phyloP scores from a whole-genome alignment of 1,139 yeast species.

The Scheffersomyces illinoinensis region DNA sequence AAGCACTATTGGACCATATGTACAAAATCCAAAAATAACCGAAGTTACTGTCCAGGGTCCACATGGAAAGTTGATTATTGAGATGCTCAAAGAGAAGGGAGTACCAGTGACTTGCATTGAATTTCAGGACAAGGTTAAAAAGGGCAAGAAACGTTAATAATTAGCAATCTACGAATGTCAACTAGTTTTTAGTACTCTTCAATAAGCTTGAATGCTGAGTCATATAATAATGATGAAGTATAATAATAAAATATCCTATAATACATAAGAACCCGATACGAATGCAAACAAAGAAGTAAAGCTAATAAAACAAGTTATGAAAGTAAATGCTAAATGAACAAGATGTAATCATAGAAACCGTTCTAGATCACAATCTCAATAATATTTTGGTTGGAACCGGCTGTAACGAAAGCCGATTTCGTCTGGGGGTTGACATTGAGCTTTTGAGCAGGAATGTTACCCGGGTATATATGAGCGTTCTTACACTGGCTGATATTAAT shows the following conservation, averaged over 20 bases:
- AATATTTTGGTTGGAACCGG: conserved; percentile 53
- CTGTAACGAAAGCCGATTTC: conserved; percentile 58
- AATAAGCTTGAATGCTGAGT: no score
- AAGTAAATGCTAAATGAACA: neutral
- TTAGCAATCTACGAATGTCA: neutral
- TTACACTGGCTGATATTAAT: conserved; percentile 71
- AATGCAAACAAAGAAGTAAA: conserved; percentile 1
- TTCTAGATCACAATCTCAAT: conserved; percentile 53
- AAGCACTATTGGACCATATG: conserved; percentile 63
- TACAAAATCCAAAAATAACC: conserved; percentile 53
- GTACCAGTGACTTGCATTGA: conserved; percentile 62
- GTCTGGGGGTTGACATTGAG: conserved; percentile 53
- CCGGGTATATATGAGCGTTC: conserved; percentile 59
- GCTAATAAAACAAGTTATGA: neutral
- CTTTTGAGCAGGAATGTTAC: conserved; percentile 55
- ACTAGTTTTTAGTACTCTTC: no score
- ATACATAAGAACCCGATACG: neutral
- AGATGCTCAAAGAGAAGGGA: conserved; percentile 64
- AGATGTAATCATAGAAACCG: neutral
- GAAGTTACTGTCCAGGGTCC: conserved; percentile 92
- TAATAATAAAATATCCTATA: neutral
- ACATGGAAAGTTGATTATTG: conserved; percentile 64
- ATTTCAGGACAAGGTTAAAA: conserved; percentile 63
- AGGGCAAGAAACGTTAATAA: conserved; percentile 44
- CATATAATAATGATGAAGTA: neutral